These are phyloP conservation scores for Fusarium sororula DNA, from an alignment of 2,329 filamentous ascomycete genomes.

Conservation along the genomic window DNA sequence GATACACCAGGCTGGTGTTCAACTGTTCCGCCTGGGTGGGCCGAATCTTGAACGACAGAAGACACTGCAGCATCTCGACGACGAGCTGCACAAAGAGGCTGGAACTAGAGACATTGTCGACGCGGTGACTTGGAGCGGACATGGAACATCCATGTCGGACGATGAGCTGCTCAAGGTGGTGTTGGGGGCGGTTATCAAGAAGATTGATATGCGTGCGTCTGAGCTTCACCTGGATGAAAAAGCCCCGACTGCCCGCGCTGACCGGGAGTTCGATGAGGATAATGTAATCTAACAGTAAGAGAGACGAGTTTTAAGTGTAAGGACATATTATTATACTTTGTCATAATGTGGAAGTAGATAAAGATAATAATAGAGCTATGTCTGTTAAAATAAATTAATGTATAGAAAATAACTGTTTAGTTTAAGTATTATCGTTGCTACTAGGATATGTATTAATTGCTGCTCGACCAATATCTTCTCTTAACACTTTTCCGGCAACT, in stretches of 20 bases:
- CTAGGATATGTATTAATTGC: no score
- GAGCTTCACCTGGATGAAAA: conserved; percentile 13
- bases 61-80: conserved; percentile 10
- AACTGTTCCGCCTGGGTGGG: conserved; percentile 1
- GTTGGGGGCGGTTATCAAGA: conserved; percentile 10
- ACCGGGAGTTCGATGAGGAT: conserved; percentile 5
- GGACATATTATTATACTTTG: neutral
- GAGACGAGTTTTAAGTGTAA: no score
- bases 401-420: no score
- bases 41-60: conserved; percentile 9
- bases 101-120: conserved; percentile 14
- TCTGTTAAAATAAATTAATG: no score
- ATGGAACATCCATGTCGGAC: conserved; percentile 9
- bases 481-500: no score
- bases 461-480: no score
- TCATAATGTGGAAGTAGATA: no score
- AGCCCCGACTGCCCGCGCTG: neutral
- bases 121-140: conserved; percentile 20
- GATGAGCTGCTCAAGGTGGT: conserved; percentile 19
- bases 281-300: neutral
- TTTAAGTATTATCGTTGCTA: no score
- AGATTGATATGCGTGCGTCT: conserved; percentile 11
- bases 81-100: conserved; percentile 14
- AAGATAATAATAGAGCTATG: no score
- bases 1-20: conserved; percentile 14